A percentile compares a stretch with the other conserved stretches of the same genome.
Conservation (phyloP, 805 yeast genomes). For the Blastobotrys parvus region DNA sequence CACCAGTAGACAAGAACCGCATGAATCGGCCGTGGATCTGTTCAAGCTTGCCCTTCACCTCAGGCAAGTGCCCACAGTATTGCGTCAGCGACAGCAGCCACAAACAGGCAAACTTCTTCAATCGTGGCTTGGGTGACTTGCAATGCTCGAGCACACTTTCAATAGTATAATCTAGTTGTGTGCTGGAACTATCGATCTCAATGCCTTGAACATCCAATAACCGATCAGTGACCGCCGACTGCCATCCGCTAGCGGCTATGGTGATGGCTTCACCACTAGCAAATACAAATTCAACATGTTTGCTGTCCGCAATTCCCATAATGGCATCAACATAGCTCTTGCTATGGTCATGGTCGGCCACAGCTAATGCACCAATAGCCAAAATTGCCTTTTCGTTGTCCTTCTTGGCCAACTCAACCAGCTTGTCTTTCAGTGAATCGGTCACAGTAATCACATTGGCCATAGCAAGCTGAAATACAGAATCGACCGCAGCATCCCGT, state of each 20-base stretch:
- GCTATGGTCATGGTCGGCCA: constrained; percentile 29
- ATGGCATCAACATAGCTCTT: constrained; percentile 36
- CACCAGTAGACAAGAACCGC: constrained; percentile 55
- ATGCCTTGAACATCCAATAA: constrained; percentile 47
- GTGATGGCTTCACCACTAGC: constrained; percentile 79
- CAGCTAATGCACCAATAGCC: constrained; percentile 47
- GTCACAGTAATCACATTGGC: constrained; percentile 31
- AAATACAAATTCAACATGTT: constrained; percentile 68
- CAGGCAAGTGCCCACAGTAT: constrained; percentile 47
- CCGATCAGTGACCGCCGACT: constrained; percentile 45
- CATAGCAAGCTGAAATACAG: constrained; percentile 32
- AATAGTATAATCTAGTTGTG: constrained; percentile 31
- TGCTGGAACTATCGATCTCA: not conserved
- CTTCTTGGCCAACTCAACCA: constrained; percentile 31
- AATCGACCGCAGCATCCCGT: constrained; percentile 17
- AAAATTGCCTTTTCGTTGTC: constrained; percentile 52
- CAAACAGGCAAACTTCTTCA: constrained; percentile 70
- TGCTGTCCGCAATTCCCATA: constrained; percentile 52
- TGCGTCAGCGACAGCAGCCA: constrained; percentile 80
- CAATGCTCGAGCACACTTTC: constrained; percentile 44
- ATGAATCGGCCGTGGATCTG: constrained; percentile 67
- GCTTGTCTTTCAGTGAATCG: constrained; percentile 7
- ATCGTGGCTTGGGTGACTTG: constrained; percentile 58
- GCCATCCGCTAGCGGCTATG: constrained; percentile 68
- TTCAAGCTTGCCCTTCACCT: constrained; percentile 37